Percentiles rank a stretch among this genome's conserved stretches.
phyloP scores from a whole-genome alignment of 139 green algal species.

The Mesotaenium endlicherianum region DNA sequence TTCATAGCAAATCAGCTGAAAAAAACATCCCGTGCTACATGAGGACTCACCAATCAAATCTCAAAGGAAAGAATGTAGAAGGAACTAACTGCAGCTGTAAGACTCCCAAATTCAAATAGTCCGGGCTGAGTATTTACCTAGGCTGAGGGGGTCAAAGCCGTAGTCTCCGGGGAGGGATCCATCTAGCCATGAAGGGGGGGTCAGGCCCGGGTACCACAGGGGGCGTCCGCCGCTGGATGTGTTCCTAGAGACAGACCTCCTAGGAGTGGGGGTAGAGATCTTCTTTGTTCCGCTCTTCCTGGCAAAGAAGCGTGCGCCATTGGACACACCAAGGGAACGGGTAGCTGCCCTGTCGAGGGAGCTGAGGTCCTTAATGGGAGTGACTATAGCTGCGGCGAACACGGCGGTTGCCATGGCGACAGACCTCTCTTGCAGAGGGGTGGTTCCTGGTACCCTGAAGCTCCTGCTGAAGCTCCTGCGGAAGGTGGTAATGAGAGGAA shows the following conservation, averaged over 20 bases:
- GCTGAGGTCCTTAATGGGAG: not conserved
- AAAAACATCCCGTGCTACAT: too few relatives aligned
- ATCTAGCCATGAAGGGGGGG: constrained; percentile 53
- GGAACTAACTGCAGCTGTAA: too few relatives aligned
- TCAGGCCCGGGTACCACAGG: constrained; percentile 50
- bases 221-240: not conserved
- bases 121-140: too few relatives aligned
- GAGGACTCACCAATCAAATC: too few relatives aligned
- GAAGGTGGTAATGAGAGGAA: too few relatives aligned
- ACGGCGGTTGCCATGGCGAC: not conserved
- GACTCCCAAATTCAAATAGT: too few relatives aligned
- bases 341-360: not conserved
- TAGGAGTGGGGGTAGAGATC: not conserved
- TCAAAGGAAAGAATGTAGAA: too few relatives aligned
- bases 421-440: not conserved
- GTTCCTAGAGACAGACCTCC: not conserved
- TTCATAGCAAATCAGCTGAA: too few relatives aligned
- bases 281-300: constrained; percentile 34
- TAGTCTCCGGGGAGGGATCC: constrained; percentile 58
- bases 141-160: constrained; percentile 61
- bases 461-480: too few relatives aligned
- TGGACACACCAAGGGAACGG: constrained; percentile 1
- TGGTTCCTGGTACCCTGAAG: too few relatives aligned
- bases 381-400: not conserved
- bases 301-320: constrained; percentile 14